Conservation (phyloP, 1,284 basidiomycete genomes). For the Vanrija pseudolonga region DNA sequence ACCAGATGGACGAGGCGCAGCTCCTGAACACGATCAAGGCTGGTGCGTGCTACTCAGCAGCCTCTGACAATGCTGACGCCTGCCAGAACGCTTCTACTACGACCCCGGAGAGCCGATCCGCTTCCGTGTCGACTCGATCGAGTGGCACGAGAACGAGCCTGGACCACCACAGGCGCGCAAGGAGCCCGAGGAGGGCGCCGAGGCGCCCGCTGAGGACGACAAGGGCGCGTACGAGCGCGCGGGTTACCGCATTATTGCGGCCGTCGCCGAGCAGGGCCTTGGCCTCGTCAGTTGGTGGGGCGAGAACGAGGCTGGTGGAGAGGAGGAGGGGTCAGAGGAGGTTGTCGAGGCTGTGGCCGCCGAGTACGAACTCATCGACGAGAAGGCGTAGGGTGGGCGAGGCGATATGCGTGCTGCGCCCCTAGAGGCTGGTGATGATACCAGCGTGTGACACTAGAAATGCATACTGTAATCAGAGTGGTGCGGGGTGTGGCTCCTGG, state of each 20-base stretch:
- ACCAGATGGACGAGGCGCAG: constrained; percentile 51
- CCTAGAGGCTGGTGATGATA: too few relatives aligned
- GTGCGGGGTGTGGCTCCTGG: too few relatives aligned
- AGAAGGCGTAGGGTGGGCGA: too few relatives aligned
- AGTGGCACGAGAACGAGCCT: constrained; percentile 87
- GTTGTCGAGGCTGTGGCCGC: background rate
- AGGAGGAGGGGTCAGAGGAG: constrained; percentile 10
- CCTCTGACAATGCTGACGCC: constrained; percentile 12
- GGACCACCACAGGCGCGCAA: constrained; percentile 56
- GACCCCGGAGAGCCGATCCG: constrained; percentile 79
- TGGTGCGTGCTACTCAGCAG: constrained; percentile 12
- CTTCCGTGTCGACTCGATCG: constrained; percentile 78
- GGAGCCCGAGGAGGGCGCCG: constrained; percentile 8
- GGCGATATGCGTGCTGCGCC: too few relatives aligned
- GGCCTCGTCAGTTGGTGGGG: constrained; percentile 61
- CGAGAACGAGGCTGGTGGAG: constrained; percentile 42
- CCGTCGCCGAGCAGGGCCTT: constrained; percentile 83
- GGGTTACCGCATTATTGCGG: constrained; percentile 52
- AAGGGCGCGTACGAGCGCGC: constrained; percentile 13
- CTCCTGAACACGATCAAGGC: constrained; percentile 55
- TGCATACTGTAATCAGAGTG: too few relatives aligned
- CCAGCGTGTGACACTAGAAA: too few relatives aligned
- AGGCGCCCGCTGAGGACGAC: constrained; percentile 48
- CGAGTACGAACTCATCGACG: background rate
- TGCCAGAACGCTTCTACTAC: constrained; percentile 72